Evolutionary conservation across 163 green algal genomes (phyloP).

Genomic region (Chlorella variabilis): DNA sequence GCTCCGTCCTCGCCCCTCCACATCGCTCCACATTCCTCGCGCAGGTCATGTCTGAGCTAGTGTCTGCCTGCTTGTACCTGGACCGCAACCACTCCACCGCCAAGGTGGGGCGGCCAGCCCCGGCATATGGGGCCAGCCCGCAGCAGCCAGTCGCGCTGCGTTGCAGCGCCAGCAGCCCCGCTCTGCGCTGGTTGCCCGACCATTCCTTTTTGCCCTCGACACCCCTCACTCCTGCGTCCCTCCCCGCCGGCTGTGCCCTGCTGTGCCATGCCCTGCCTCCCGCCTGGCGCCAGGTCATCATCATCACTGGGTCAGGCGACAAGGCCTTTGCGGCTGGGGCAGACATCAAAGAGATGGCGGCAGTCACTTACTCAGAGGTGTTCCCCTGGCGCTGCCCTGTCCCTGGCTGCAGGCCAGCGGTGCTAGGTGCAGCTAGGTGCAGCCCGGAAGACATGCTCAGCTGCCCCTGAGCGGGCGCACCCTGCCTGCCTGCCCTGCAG

Average conservation of each 20-base stretch:
- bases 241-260: not conserved
- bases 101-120: not conserved
- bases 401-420: not conserved
- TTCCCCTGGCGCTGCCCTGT: not conserved
- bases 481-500: slow-evolving; percentile 28
- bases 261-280: not conserved
- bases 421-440: no score
- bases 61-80: slow-evolving; percentile 48
- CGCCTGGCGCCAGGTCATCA: slow-evolving; percentile 52
- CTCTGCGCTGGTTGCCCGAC: no score
- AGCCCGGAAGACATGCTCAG: no score
- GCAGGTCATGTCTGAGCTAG: slow-evolving; percentile 61
- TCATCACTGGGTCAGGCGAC: slow-evolving; percentile 70
- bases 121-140: not conserved
- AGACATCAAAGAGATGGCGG: slow-evolving; percentile 83
- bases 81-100: slow-evolving; percentile 52
- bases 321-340: slow-evolving; percentile 83
- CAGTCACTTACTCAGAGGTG: slow-evolving; percentile 56
- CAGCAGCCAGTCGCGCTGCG: no score
- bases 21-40: not conserved
- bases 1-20: no score
- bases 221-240: not conserved
- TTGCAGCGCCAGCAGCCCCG: no score
- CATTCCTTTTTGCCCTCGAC: no score
- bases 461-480: no score